phyloP scores from a whole-genome alignment of 192 early-diverging fungal genomes.

The Gamsiella multidivaricata region DNA sequence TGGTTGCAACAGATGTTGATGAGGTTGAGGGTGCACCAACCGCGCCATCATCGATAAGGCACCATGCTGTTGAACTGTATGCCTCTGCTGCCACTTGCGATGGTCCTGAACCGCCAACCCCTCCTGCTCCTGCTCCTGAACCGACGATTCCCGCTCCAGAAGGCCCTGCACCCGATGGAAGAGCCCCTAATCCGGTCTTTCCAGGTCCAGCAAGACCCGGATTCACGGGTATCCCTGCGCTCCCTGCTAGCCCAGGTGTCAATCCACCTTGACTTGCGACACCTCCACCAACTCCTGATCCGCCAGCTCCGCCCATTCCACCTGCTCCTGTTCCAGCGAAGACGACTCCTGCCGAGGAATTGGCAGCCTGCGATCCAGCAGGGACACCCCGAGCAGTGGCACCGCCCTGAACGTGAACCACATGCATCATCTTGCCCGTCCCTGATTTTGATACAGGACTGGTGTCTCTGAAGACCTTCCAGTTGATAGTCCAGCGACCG shows the following conservation, averaged over 20 bases:
- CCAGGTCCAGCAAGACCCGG: conserved; percentile 2
- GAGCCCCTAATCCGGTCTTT: conserved; percentile 36
- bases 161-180: conserved; percentile 18
- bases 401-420: conserved; percentile 51
- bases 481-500: conserved; percentile 53
- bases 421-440: conserved; percentile 51
- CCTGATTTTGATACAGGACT: conserved; percentile 49
- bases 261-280: too few relatives aligned
- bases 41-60: conserved; percentile 45
- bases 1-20: not conserved
- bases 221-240: not conserved
- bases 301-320: not conserved
- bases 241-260: not conserved
- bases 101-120: conserved; percentile 7
- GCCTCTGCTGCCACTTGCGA: conserved; percentile 12
- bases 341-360: conserved; percentile 6
- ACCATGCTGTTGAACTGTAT: conserved; percentile 38
- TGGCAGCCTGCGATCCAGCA: conserved; percentile 20
- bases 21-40: conserved; percentile 7
- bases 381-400: conserved; percentile 34
- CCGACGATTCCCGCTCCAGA: conserved; percentile 1
- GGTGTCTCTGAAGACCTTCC: conserved; percentile 49
- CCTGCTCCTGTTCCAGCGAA: not conserved
- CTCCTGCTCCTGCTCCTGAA: conserved; percentile 1
- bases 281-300: not conserved